Evolutionary conservation across 345 rosid species (phyloP).

Genomic region (Bruguiera sexangula): DNA sequence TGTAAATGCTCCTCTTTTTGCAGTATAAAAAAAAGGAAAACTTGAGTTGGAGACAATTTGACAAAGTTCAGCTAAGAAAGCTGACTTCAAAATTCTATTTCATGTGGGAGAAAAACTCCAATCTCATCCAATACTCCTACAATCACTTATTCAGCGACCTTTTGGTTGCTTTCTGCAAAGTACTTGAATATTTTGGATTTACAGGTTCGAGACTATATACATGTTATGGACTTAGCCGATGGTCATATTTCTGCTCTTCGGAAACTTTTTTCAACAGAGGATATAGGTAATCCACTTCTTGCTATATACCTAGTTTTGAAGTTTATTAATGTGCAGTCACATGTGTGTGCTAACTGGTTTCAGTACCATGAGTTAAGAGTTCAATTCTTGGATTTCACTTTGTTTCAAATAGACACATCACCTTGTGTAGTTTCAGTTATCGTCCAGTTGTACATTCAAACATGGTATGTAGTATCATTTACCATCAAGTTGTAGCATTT

Average conservation of each 20-base stretch:
- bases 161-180: not conserved
- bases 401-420: not conserved
- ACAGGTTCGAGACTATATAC: constrained; percentile 89
- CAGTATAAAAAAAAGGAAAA: not conserved
- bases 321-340: not conserved
- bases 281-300: constrained; percentile 48
- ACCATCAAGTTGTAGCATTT: not conserved
- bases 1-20: not conserved
- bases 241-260: constrained; percentile 82
- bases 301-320: constrained; percentile 1
- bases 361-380: not conserved
- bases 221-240: constrained; percentile 94
- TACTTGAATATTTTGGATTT: constrained; percentile 1
- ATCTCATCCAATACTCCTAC: not conserved
- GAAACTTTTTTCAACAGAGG: constrained; percentile 54
- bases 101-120: not conserved
- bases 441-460: not conserved
- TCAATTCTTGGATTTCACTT: not conserved
- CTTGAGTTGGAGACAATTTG: not conserved
- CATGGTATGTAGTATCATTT: not conserved
- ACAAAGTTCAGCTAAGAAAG: not conserved
- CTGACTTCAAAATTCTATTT: not conserved
- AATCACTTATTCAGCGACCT: not conserved
- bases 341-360: not conserved
- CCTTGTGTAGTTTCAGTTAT: not conserved